phyloP scores from a whole-genome alignment of 1,139 yeast species.

The Pichia sp. region DNA sequence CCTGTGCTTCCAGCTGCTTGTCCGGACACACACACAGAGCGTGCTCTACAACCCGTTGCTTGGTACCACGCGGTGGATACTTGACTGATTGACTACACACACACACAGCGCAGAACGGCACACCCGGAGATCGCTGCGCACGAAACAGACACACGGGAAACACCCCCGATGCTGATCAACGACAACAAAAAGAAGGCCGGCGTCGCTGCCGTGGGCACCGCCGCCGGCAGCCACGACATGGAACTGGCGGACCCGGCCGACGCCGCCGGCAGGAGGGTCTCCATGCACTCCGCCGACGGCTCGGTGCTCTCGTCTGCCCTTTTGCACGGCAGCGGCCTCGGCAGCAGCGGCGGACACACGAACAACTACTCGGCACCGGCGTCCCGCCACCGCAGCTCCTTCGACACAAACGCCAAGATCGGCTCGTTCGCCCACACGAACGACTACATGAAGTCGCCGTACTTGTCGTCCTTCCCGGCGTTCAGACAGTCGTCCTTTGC shows the following conservation, averaged over 20 bases:
- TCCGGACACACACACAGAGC: no score
- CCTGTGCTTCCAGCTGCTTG: no score
- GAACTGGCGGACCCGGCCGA: no score
- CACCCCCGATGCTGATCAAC: background rate
- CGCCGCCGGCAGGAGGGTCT: no score
- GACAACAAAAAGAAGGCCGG: background rate
- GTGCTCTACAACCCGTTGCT: no score
- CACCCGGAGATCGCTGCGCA: no score
- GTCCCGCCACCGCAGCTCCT: slow-evolving; percentile 4
- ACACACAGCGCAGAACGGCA: background rate
- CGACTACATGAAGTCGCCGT: slow-evolving; percentile 5
- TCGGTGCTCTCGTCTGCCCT: background rate
- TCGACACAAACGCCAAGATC: slow-evolving; percentile 8
- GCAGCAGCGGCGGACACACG: no score
- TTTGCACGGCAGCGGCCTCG: background rate
- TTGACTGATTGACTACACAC: background rate
- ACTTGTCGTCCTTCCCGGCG: background rate
- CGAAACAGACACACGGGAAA: background rate
- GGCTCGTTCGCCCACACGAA: slow-evolving; percentile 9
- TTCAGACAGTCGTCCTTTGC: slow-evolving; percentile 1
- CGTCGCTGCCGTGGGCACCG: background rate
- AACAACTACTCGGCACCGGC: background rate
- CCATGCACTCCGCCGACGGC: background rate
- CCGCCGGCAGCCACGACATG: no score
- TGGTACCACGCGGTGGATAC: no score